A percentile compares a stretch with the other conserved stretches of the same genome.
These are phyloP conservation scores for Panicum hallii DNA, from an alignment of 202 grass and related monocot genomes.

Conservation along the genomic window DNA sequence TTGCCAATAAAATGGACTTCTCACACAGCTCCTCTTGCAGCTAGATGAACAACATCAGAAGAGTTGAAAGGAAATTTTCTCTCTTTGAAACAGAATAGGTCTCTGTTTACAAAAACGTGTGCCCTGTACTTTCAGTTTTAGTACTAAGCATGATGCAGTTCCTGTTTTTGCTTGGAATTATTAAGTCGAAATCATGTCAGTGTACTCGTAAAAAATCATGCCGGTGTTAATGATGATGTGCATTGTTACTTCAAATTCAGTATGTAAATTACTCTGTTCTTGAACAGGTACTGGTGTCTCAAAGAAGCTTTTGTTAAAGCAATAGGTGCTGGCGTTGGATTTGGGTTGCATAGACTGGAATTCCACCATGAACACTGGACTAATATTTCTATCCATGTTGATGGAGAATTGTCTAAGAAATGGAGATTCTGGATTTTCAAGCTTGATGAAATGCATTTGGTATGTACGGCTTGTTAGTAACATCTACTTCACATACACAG, in stretches of 20 bases:
- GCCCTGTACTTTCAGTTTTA: not conserved
- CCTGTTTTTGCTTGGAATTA: not conserved
- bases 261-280: not conserved
- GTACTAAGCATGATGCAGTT: not conserved
- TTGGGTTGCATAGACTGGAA: slow-evolving; percentile 77
- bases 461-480: not conserved
- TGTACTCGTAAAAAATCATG: not conserved
- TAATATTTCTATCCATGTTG: slow-evolving; percentile 60
- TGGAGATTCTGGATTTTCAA: slow-evolving; percentile 45
- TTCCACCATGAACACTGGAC: slow-evolving; percentile 72
- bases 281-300: slow-evolving; percentile 81
- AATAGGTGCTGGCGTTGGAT: slow-evolving; percentile 68
- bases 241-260: not conserved
- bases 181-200: not conserved
- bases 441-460: slow-evolving; percentile 16
- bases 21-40: not conserved
- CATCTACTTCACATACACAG: not conserved
- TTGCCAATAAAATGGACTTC: not conserved
- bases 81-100: not conserved
- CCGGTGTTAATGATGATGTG: not conserved
- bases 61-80: not conserved
- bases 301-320: slow-evolving; percentile 95
- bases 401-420: slow-evolving; percentile 59
- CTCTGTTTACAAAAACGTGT: not conserved
- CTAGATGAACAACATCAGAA: not conserved